Evolutionary conservation across 495 filamentous ascomycete species (phyloP).

Genomic region (Chaetomium cochliodes): DNA sequence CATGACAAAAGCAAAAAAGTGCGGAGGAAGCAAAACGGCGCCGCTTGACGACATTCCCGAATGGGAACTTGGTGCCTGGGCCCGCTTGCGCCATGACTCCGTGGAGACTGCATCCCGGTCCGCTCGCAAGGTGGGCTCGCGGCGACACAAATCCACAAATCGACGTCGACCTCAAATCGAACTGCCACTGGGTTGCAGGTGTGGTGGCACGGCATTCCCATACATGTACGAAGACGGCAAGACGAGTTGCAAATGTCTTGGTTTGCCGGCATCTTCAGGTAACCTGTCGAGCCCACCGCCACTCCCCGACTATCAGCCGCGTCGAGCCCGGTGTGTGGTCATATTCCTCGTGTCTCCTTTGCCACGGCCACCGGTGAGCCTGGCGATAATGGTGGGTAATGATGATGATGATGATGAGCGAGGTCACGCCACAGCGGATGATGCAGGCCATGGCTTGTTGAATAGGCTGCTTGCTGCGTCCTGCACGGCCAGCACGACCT

Average conservation of each 20-base stretch:
- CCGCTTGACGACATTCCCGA: slow-evolving; percentile 38
- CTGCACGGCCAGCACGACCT: slow-evolving; percentile 23
- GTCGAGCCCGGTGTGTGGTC: neutral
- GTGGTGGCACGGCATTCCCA: slow-evolving; percentile 30
- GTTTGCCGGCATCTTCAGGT: neutral
- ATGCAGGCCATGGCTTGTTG: slow-evolving; percentile 19
- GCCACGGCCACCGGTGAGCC: neutral
- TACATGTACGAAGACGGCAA: slow-evolving; percentile 18
- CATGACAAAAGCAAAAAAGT: slow-evolving; percentile 22
- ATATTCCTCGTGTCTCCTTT: neutral
- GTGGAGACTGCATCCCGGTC: slow-evolving; percentile 21
- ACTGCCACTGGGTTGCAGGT: slow-evolving; percentile 19
- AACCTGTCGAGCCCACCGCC: neutral
- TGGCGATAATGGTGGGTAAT: neutral
- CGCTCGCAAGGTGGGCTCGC: slow-evolving; percentile 8
- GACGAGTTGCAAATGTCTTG: neutral
- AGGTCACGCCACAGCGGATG: slow-evolving; percentile 25
- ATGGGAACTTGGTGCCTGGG: slow-evolving; percentile 34
- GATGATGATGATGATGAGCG: neutral
- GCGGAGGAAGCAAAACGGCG: slow-evolving; percentile 38
- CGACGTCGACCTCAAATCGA: slow-evolving; percentile 15
- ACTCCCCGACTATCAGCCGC: slow-evolving; percentile 5
- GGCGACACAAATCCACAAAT: slow-evolving; percentile 15
- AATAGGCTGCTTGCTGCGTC: slow-evolving; percentile 14
- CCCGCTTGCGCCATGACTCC: slow-evolving; percentile 25